Evolutionary conservation across 2,329 filamentous ascomycete genomes (phyloP).

Genomic region (Botrytis medusae): DNA sequence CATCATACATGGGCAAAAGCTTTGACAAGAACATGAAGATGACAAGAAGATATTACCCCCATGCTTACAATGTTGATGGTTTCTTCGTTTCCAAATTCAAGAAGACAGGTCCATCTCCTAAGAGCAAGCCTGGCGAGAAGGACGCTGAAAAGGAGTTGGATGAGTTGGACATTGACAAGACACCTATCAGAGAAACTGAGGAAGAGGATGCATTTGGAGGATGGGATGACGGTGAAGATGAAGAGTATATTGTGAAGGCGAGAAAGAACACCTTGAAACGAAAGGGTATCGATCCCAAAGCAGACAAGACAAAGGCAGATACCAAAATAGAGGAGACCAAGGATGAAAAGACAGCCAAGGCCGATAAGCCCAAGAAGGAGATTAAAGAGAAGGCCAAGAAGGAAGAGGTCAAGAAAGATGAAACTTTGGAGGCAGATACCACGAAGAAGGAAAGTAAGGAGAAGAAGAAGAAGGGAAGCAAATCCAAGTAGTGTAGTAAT

Average conservation of each 20-base stretch:
- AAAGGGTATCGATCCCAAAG: constrained; percentile 71
- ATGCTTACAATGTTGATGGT: constrained; percentile 92
- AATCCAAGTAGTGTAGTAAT: constrained; percentile 17
- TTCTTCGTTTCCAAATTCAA: constrained; percentile 99
- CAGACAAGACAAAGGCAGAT: constrained; percentile 42
- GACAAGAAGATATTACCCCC: constrained; percentile 84
- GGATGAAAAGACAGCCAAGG: constrained; percentile 3
- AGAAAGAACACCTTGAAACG: constrained; percentile 71
- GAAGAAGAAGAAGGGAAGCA: constrained; percentile 19
- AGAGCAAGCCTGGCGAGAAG: constrained; percentile 42
- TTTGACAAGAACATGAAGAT: constrained; percentile 84
- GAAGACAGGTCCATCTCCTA: constrained; percentile 78
- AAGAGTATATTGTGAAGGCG: constrained; percentile 69
- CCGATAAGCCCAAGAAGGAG: neutral
- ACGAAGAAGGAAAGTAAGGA: constrained; percentile 15
- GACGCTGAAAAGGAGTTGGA: constrained; percentile 39
- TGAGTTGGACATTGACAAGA: constrained; percentile 62
- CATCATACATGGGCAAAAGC: constrained; percentile 82
- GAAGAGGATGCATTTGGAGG: constrained; percentile 63
- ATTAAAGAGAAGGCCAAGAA: neutral
- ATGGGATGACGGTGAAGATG: constrained; percentile 73
- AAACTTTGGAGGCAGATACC: neutral
- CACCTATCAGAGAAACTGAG: constrained; percentile 49
- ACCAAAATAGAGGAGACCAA: constrained; percentile 26
- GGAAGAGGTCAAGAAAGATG: constrained; percentile 12